phyloP scores from a whole-genome alignment of 2,329 filamentous ascomycete genomes.

The Cladophialophora exuberans region DNA sequence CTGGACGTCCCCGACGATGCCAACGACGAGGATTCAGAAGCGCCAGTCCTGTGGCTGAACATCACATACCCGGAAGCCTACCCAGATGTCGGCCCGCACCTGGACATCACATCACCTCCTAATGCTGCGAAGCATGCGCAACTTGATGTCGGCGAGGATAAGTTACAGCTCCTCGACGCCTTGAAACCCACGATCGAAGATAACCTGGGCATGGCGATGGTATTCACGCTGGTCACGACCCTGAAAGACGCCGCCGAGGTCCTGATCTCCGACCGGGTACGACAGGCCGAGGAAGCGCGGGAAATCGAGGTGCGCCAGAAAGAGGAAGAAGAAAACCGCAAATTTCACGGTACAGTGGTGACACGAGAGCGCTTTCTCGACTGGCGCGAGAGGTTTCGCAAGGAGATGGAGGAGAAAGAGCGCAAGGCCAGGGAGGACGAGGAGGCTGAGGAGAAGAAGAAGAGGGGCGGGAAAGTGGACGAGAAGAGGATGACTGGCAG shows the following conservation, averaged over 20 bases:
- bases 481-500: constrained; percentile 69
- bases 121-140: constrained; percentile 71
- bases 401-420: constrained; percentile 78
- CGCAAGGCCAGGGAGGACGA: constrained; percentile 72
- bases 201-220: constrained; percentile 95
- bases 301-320: constrained; percentile 60
- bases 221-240: constrained; percentile 85
- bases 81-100: constrained; percentile 80
- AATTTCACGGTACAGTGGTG: constrained; percentile 90
- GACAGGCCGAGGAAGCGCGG: constrained; percentile 59
- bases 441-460: constrained; percentile 79
- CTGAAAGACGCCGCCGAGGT: constrained; percentile 91
- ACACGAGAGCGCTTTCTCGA: constrained; percentile 81
- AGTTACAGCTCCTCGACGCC: constrained; percentile 69
- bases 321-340: constrained; percentile 92
- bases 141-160: constrained; percentile 81
- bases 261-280: constrained; percentile 74
- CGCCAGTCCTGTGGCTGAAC: constrained; percentile 74
- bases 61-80: constrained; percentile 90
- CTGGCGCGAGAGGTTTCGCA: constrained; percentile 78
- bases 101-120: constrained; percentile 76
- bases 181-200: constrained; percentile 81
- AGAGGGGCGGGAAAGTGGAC: constrained; percentile 69
- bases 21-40: constrained; percentile 61
- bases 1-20: constrained; percentile 75